Evolutionary conservation across 2,329 filamentous ascomycete species (phyloP).

Genomic region (Diaporthe ilicicola): DNA sequence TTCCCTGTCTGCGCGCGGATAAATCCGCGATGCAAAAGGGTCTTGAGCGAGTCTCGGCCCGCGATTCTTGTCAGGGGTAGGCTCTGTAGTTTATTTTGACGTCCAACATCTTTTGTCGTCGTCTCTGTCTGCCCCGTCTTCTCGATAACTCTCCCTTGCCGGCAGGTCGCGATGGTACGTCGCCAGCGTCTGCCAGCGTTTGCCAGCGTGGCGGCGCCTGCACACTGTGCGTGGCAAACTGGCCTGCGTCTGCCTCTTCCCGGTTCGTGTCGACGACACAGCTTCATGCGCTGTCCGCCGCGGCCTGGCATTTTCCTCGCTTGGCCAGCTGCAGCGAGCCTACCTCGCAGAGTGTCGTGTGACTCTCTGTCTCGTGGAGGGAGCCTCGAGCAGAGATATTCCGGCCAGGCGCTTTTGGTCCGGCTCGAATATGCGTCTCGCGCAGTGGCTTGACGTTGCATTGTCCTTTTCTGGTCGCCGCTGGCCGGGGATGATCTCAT

Average conservation of each 20-base stretch:
- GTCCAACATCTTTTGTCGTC: neutral
- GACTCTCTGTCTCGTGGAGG: neutral
- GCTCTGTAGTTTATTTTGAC: conserved; percentile 17
- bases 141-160: neutral
- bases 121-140: neutral
- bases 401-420: neutral
- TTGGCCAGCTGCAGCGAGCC: neutral
- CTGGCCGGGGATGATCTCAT: neutral
- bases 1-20: conserved; percentile 7
- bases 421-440: neutral
- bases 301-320: neutral
- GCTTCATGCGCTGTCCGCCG: neutral
- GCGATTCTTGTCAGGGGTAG: conserved; percentile 17
- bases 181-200: neutral
- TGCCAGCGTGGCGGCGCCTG: neutral
- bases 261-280: neutral
- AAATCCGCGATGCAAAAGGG: conserved; percentile 2
- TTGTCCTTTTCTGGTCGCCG: neutral
- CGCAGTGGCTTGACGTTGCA: neutral
- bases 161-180: neutral
- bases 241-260: neutral
- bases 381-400: neutral
- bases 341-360: neutral
- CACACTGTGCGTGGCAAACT: neutral
- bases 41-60: conserved; percentile 16